Evolutionary conservation across 148 eudicot genomes (phyloP), one percentile per base, ranked within the genome.

Genomic region (Arctostaphylos glauca): DNA sequence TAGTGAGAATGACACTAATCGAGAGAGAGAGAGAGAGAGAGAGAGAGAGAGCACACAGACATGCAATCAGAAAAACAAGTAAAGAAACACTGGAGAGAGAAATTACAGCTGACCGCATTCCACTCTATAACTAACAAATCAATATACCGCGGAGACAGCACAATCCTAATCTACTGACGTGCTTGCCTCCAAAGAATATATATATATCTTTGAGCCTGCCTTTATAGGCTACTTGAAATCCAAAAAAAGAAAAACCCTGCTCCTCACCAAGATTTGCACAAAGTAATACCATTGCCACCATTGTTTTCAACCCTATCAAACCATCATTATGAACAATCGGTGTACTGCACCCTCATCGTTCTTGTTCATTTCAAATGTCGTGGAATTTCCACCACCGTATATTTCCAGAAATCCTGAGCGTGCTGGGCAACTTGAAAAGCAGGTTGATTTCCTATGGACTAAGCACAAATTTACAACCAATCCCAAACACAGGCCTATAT

Each of bases 141-240:
- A 81, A 80, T 82, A 78, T 74, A 83, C 13, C 86, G 84, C 84
- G 82, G 89, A 82, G 86, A 56, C 21, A 79, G 82, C 89, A 81
- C 64, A 82, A 60, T 72, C 85, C 77, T 75, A 78, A 80, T 78
- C 81, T 64, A 80, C 43, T 19, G 52, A 47, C 38, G 1, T 76
- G 81, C 87, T 64, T 49, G 82, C 86, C 88, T 86, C 92, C 90
- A 49, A 85, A 88, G 88, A 88, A 88, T 88, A 85, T 85, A 81
- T 70, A 83, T 70, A 53, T 41, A 81, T 66, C 43, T 68, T 74
- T 78, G 74, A 86, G 83, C 85, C 58, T 71, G 58, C 68, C 78
- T 83, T 41, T 58, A 68, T 19, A 74, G 80, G 85, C 83, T 76
- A 80, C 72, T 44, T 60, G 74, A 85, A 82, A 44, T 50, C 78